phyloP scores from a whole-genome alignment of 2,329 filamentous ascomycete species.

The Colletotrichum sp. region DNA sequence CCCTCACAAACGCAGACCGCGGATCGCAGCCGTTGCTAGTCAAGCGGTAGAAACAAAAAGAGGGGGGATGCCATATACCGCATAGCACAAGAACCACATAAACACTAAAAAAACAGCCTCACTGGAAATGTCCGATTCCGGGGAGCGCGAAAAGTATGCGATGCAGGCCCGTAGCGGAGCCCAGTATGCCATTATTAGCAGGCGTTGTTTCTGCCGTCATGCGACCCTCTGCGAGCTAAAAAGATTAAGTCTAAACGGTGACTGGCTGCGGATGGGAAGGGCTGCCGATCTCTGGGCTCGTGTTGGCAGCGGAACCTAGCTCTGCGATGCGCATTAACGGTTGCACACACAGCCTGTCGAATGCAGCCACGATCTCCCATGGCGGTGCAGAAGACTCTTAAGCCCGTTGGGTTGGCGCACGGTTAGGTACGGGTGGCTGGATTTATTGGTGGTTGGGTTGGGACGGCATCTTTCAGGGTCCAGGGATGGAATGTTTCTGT shows the following conservation, averaged over 20 bases:
- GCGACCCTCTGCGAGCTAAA: not conserved
- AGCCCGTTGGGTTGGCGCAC: not conserved
- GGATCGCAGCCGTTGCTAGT: slow-evolving; percentile 4
- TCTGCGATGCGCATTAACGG: not conserved
- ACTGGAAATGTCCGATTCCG: slow-evolving; percentile 7
- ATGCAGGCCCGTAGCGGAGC: not conserved
- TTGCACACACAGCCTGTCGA: not conserved
- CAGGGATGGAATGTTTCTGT: not conserved
- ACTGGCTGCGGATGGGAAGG: not conserved
- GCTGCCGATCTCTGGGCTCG: slow-evolving; percentile 1
- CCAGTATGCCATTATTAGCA: slow-evolving; percentile 11
- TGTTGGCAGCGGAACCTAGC: not conserved
- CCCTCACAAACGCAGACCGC: not conserved
- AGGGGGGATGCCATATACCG: not conserved
- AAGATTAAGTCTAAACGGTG: not conserved
- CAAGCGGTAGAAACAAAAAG: slow-evolving; percentile 10
- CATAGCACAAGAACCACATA: not conserved
- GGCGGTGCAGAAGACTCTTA: not conserved
- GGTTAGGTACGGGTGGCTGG: not conserved
- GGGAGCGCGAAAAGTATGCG: not conserved
- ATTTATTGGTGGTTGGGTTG: not conserved
- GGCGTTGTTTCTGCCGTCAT: not conserved
- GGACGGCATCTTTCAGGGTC: not conserved
- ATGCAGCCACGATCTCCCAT: not conserved
- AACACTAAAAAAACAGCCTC: not conserved